Evolutionary conservation across 2,329 filamentous ascomycete species (phyloP).

Genomic region (Onygena corvina): DNA sequence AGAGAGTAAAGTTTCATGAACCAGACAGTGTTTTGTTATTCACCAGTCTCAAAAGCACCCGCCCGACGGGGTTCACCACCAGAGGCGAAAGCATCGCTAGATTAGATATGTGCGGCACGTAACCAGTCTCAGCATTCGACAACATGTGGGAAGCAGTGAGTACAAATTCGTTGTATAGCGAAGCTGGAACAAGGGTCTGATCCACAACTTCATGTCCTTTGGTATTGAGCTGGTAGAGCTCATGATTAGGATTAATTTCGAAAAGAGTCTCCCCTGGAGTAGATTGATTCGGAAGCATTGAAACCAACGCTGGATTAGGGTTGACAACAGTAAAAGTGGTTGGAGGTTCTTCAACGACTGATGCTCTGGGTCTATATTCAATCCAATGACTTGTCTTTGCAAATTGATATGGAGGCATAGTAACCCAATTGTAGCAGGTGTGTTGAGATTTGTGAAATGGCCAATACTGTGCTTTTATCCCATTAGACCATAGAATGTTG

Average conservation of each 20-base stretch:
- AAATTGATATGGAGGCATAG: conserved; percentile 8
- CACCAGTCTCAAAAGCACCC: neutral
- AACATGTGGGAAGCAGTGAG: neutral
- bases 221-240: neutral
- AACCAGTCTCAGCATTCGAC: neutral
- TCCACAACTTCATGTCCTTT: neutral
- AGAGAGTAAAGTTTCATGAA: neutral
- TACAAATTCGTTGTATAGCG: conserved; percentile 1
- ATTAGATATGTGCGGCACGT: neutral
- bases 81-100: conserved; percentile 1
- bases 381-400: conserved; percentile 5
- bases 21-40: neutral
- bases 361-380: neutral
- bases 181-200: conserved; percentile 1
- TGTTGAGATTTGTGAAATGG: neutral
- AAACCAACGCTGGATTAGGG: neutral
- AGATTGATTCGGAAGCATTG: neutral
- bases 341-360: neutral
- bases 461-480: conserved; percentile 1
- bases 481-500: neutral
- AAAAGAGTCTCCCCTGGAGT: neutral
- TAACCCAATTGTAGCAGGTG: neutral
- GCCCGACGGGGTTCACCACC: neutral
- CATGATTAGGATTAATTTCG: neutral
- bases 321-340: neutral